phyloP scores from a whole-genome alignment of 1,284 basidiomycete species.

The Porogramme epimiltina region DNA sequence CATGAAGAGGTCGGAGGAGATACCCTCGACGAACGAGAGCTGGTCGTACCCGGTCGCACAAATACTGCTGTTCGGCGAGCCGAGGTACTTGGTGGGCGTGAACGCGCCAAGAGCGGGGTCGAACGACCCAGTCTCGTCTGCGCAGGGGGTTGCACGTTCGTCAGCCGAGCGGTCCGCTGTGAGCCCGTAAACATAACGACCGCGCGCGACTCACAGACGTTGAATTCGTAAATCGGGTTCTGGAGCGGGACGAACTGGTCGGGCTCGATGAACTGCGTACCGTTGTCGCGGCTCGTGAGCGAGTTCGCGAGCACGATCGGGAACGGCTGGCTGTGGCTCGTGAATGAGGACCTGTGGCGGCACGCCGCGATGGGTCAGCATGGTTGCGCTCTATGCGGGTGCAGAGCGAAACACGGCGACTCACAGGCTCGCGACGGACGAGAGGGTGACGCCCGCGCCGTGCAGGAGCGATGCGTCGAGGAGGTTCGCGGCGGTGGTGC shows the following conservation, averaged over 20 bases:
- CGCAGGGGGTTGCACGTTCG: not conserved
- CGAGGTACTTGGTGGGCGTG: slow-evolving; percentile 42
- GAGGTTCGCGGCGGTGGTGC: slow-evolving; percentile 25
- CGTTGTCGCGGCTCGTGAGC: slow-evolving; percentile 17
- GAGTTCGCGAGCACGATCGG: slow-evolving; percentile 29
- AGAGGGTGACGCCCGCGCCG: slow-evolving; percentile 31
- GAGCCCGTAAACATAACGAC: not conserved
- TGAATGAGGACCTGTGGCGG: slow-evolving; percentile 24
- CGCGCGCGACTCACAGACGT: slow-evolving; percentile 38
- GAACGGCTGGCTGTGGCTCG: slow-evolving; percentile 24
- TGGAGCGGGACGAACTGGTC: slow-evolving; percentile 33
- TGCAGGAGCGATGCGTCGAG: slow-evolving; percentile 22
- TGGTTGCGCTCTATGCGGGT: not conserved
- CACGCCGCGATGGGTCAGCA: not conserved
- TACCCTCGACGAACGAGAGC: slow-evolving; percentile 39
- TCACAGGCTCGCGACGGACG: slow-evolving; percentile 26
- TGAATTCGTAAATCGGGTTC: slow-evolving; percentile 47
- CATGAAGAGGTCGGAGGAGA: slow-evolving; percentile 36
- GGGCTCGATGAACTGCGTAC: slow-evolving; percentile 4
- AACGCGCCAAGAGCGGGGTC: slow-evolving; percentile 48
- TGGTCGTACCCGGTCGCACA: slow-evolving; percentile 56
- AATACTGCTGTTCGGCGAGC: slow-evolving; percentile 41
- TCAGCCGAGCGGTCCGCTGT: no score
- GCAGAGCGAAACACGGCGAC: no score
- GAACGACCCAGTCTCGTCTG: slow-evolving; percentile 46